Evolutionary conservation across 768 basidiomycete species (phyloP).

Genomic region (Pisolithus sp.): DNA sequence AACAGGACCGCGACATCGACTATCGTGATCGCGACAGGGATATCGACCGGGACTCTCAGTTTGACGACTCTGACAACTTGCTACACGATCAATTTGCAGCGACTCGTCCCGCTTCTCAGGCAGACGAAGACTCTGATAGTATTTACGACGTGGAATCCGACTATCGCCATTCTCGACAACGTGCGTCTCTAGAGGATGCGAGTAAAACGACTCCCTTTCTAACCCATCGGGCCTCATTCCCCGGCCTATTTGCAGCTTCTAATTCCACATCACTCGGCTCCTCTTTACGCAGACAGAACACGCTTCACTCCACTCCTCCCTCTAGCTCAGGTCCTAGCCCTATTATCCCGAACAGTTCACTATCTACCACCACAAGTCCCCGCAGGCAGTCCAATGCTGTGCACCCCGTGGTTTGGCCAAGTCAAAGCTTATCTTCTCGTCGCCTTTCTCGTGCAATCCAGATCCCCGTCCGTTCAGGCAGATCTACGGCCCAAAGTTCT

Average conservation of each 20-base stretch:
- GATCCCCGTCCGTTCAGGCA: constrained; percentile 58
- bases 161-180: constrained; percentile 63
- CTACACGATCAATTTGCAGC: constrained; percentile 61
- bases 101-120: constrained; percentile 48
- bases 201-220: constrained; percentile 34
- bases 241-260: constrained; percentile 57
- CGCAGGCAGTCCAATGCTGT: constrained; percentile 54
- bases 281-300: constrained; percentile 59
- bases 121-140: constrained; percentile 75
- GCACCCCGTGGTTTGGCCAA: constrained; percentile 48
- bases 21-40: constrained; percentile 36
- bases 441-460: constrained; percentile 83
- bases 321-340: constrained; percentile 57
- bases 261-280: constrained; percentile 56
- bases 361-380: constrained; percentile 60
- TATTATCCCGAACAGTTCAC: constrained; percentile 49
- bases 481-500: constrained; percentile 70
- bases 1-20: constrained; percentile 57
- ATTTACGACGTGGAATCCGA: constrained; percentile 72
- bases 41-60: constrained; percentile 52
- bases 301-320: constrained; percentile 51
- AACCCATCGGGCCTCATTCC: constrained; percentile 49
- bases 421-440: constrained; percentile 56
- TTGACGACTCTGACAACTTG: constrained; percentile 42
- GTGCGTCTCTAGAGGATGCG: constrained; percentile 56